These are phyloP conservation scores for Penicillium desertorum DNA, from an alignment of 495 filamentous ascomycete species.

Conservation along the genomic window DNA sequence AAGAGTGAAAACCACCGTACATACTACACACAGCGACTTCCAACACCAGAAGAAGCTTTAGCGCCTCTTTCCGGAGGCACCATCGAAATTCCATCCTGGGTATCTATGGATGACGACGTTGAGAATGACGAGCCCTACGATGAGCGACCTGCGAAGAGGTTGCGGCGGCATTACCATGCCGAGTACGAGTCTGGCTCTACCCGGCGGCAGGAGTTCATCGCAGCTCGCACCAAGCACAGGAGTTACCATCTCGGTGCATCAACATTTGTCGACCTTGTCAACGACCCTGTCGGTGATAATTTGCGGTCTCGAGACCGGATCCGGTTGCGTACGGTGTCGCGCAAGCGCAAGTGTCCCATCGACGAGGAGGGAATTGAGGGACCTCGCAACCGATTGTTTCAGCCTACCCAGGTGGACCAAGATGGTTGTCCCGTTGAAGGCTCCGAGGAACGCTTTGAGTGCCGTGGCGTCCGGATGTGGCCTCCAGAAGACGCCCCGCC, in stretches of 20 bases:
- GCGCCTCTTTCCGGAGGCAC: slow-evolving; percentile 3
- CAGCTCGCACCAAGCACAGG: slow-evolving; percentile 58
- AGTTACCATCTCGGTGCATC: slow-evolving; percentile 57
- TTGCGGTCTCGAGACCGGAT: slow-evolving; percentile 46
- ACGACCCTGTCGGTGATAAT: slow-evolving; percentile 49
- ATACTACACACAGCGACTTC: slow-evolving; percentile 63
- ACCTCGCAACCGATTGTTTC: slow-evolving; percentile 32
- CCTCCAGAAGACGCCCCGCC: slow-evolving; percentile 50
- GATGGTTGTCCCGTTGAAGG: slow-evolving; percentile 30
- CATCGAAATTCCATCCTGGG: background rate
- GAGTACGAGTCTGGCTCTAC: slow-evolving; percentile 49
- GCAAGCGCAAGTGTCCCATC: slow-evolving; percentile 40
- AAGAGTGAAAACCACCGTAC: slow-evolving; percentile 62
- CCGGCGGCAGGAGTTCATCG: slow-evolving; percentile 49
- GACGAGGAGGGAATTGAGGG: slow-evolving; percentile 41
- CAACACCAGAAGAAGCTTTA: slow-evolving; percentile 41
- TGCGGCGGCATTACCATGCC: slow-evolving; percentile 41
- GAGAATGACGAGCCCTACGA: slow-evolving; percentile 38
- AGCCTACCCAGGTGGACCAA: slow-evolving; percentile 31
- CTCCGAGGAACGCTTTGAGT: slow-evolving; percentile 49
- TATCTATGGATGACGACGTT: slow-evolving; percentile 12
- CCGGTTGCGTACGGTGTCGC: slow-evolving; percentile 53
- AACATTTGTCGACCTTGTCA: slow-evolving; percentile 67
- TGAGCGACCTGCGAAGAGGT: slow-evolving; percentile 39
- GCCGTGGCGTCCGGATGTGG: slow-evolving; percentile 57